phyloP scores from a whole-genome alignment of 179 eudicot species.

The Beta corolliflora region DNA sequence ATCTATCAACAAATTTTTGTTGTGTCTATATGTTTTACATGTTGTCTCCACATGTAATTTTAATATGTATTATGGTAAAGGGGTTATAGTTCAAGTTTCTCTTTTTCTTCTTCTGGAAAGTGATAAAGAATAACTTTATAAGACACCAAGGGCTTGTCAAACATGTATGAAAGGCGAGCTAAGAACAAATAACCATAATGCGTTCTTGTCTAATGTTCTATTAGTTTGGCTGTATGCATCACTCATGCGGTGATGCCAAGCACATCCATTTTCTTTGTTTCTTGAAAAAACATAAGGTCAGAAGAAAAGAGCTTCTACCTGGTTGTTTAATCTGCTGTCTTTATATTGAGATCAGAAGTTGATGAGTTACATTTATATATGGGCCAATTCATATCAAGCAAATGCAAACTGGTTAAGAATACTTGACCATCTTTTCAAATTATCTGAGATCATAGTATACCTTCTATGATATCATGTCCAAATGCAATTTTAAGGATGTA shows the following conservation, averaged over 20 bases:
- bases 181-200: background rate
- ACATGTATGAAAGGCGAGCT: background rate
- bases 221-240: background rate
- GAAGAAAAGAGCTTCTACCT: constrained; percentile 6
- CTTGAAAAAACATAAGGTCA: background rate
- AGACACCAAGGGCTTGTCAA: background rate
- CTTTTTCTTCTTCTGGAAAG: background rate
- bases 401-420: background rate
- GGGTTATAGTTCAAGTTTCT: background rate
- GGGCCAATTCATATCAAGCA: background rate
- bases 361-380: background rate
- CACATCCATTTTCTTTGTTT: background rate
- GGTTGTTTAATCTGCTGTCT: background rate
- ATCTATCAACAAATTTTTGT: background rate
- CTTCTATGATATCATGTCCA: too few relatives aligned
- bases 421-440: background rate
- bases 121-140: too few relatives aligned
- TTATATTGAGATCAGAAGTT: background rate
- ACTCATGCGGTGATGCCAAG: background rate
- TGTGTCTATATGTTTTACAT: background rate
- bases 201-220: background rate
- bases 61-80: background rate
- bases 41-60: background rate
- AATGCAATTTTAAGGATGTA: too few relatives aligned
- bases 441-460: background rate